phyloP scores from a whole-genome alignment of 1,284 basidiomycete genomes.

The Boletus mariae region DNA sequence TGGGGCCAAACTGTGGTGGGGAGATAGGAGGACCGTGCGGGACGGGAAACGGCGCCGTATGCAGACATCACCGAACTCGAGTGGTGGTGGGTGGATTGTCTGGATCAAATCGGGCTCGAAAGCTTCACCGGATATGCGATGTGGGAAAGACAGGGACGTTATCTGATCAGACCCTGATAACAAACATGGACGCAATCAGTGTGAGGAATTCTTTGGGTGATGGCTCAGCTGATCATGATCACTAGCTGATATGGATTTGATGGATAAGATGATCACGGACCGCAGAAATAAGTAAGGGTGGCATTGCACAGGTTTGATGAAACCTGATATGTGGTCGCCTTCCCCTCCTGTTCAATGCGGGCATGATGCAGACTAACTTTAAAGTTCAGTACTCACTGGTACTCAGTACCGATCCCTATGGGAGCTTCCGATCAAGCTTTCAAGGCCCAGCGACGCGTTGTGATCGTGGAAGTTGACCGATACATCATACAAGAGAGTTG shows the following conservation, averaged over 20 bases:
- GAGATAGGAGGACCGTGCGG: conserved; percentile 28
- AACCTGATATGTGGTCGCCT: not conserved
- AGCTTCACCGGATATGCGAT: conserved; percentile 1
- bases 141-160: not conserved
- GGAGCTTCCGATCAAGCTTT: too few relatives aligned
- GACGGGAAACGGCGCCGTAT: conserved; percentile 42
- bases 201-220: not conserved
- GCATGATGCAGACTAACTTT: too few relatives aligned
- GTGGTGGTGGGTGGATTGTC: not conserved
- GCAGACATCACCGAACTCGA: conserved; percentile 35
- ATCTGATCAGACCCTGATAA: conserved; percentile 1
- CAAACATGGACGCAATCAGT: not conserved
- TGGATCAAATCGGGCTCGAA: not conserved
- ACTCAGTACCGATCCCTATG: too few relatives aligned
- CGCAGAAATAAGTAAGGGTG: not conserved
- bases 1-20: conserved; percentile 34
- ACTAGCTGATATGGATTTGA: too few relatives aligned
- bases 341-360: not conserved
- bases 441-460: too few relatives aligned
- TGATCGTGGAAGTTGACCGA: too few relatives aligned
- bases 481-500: too few relatives aligned
- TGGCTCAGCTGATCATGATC: conserved; percentile 5
- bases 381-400: too few relatives aligned
- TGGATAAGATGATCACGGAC: not conserved
- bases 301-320: conserved; percentile 7